Percentiles rank a stretch among this genome's conserved stretches.
Conservation (phyloP, 768 basidiomycete genomes). For the Megacollybia marginata region DNA sequence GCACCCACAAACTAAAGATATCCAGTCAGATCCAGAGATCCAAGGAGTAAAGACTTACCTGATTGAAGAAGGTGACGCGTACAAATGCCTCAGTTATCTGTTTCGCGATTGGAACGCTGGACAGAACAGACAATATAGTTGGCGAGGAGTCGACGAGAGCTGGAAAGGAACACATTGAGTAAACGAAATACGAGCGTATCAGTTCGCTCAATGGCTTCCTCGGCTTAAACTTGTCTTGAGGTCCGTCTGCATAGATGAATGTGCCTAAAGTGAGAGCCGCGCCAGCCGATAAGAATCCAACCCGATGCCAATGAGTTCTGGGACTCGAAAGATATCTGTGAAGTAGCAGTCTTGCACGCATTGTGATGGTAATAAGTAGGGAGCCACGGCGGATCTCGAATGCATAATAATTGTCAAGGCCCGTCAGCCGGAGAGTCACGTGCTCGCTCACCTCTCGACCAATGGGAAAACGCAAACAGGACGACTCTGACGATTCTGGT, state of each 20-base stretch:
- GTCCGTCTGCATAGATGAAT: too few relatives aligned
- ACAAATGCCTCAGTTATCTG: constrained; percentile 63
- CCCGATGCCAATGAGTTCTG: too few relatives aligned
- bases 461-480: constrained; percentile 53
- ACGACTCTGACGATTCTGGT: constrained; percentile 31
- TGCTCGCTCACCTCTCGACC: too few relatives aligned
- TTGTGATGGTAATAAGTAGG: too few relatives aligned
- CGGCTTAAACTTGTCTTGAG: too few relatives aligned
- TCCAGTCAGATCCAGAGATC: background rate
- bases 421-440: too few relatives aligned
- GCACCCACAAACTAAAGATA: constrained; percentile 75
- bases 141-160: constrained; percentile 72
- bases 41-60: constrained; percentile 35
- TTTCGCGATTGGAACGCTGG: constrained; percentile 51
- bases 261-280: too few relatives aligned
- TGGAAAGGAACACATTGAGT: constrained; percentile 73
- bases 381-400: too few relatives aligned
- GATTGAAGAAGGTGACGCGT: constrained; percentile 77
- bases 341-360: too few relatives aligned
- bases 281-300: too few relatives aligned
- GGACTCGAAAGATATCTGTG: too few relatives aligned
- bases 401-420: too few relatives aligned
- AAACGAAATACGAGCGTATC: constrained; percentile 74
- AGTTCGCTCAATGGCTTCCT: constrained; percentile 13
- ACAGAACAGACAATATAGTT: constrained; percentile 43